Conservation (phyloP, 495 filamentous ascomycete genomes). For the Aspergillus carlsbadensis region DNA sequence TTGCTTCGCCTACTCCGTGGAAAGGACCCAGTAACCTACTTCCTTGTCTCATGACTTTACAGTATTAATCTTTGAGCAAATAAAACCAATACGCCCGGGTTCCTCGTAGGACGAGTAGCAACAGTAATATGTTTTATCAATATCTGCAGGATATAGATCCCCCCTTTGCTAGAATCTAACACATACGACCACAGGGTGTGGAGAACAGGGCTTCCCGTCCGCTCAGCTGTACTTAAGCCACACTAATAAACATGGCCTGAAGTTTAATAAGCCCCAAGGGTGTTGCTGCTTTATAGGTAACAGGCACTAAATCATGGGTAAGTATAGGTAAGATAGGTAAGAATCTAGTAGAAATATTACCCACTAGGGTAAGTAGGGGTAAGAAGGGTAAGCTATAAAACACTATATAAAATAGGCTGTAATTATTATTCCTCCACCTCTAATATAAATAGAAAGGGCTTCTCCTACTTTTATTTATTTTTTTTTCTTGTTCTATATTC, state of each 20-base stretch:
- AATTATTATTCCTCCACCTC: neutral
- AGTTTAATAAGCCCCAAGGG: neutral
- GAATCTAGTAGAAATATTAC: neutral
- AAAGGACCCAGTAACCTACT: no score
- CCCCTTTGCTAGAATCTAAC: neutral
- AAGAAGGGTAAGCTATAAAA: neutral
- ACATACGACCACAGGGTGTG: slow-evolving; percentile 1
- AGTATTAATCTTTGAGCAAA: no score
- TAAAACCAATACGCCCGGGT: no score
- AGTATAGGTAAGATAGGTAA: neutral
- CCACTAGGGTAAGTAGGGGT: neutral
- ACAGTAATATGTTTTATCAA: no score
- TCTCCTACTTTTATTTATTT: neutral
- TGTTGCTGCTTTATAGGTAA: neutral
- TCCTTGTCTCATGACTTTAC: no score
- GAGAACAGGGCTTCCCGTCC: neutral
- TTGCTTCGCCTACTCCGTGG: no score
- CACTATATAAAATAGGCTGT: neutral
- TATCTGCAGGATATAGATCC: neutral
- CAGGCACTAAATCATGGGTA: neutral
- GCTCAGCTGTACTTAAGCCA: neutral
- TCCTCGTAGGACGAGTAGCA: no score
- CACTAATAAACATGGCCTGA: neutral
- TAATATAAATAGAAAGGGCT: neutral
- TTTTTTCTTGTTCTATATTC: neutral